These are phyloP conservation scores for Atkinsonella texensis DNA, from an alignment of 2,329 filamentous ascomycete species.

Conservation along the genomic window DNA sequence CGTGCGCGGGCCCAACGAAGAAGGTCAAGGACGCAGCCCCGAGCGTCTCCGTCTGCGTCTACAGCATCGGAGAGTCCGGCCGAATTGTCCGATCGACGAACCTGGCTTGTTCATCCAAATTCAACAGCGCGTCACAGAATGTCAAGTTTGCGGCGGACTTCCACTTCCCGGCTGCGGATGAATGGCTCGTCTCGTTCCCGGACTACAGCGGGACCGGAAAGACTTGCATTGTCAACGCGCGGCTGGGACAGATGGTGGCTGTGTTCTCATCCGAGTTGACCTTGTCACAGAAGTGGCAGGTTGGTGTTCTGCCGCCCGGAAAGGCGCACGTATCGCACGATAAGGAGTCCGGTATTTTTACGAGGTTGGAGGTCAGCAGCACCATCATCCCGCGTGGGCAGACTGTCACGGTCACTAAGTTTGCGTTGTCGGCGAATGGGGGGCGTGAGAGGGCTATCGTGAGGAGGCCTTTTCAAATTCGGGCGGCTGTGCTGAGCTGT, in stretches of 20 bases:
- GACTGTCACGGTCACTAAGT: constrained; percentile 4
- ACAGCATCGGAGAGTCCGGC: not conserved
- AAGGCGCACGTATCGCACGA: not conserved
- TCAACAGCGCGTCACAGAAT: not conserved
- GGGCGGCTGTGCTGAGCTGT: constrained; percentile 1
- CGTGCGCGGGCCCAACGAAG: constrained; percentile 3
- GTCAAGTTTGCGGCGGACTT: constrained; percentile 4
- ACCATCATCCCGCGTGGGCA: constrained; percentile 1
- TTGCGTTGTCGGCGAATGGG: constrained; percentile 4
- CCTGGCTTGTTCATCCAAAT: not conserved
- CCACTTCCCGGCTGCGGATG: constrained; percentile 4
- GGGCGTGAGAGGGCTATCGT: constrained; percentile 3
- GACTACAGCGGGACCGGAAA: constrained; percentile 3
- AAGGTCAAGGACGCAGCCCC: not conserved
- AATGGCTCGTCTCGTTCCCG: constrained; percentile 7
- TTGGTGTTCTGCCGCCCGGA: constrained; percentile 1
- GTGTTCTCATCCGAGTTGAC: constrained; percentile 3
- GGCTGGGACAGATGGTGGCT: constrained; percentile 4
- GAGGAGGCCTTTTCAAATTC: constrained; percentile 3
- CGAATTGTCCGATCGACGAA: not conserved
- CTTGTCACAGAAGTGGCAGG: constrained; percentile 5
- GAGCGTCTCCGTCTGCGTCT: constrained; percentile 4
- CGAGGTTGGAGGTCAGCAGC: constrained; percentile 1
- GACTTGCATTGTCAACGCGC: constrained; percentile 7
- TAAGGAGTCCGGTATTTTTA: constrained; percentile 2